Evolutionary conservation across 2,329 filamentous ascomycete species (phyloP).

Genomic region (Rutstroemia sp.): DNA sequence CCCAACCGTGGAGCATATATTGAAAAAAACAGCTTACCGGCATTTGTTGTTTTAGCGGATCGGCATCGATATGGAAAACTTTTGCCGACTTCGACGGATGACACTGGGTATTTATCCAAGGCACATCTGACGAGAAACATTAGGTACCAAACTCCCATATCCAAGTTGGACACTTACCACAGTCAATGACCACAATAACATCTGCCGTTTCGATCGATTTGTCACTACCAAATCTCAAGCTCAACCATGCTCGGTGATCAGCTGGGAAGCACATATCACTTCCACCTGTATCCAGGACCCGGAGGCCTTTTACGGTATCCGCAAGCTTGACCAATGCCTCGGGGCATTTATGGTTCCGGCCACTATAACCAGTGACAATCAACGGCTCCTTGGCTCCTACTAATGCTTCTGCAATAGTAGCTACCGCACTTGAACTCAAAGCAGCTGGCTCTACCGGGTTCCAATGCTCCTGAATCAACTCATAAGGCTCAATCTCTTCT

Average conservation of each 20-base stretch:
- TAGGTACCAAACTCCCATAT: not conserved
- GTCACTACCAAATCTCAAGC: conserved; percentile 67
- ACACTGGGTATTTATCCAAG: conserved; percentile 80
- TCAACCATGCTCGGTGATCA: conserved; percentile 59
- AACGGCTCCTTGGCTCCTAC: conserved; percentile 58
- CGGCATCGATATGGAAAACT: conserved; percentile 58
- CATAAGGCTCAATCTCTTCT: conserved; percentile 56
- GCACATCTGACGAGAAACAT: conserved; percentile 53
- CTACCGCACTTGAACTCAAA: conserved; percentile 45
- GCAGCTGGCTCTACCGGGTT: conserved; percentile 50
- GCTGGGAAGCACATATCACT: conserved; percentile 78
- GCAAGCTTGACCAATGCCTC: conserved; percentile 58
- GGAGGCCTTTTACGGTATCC: conserved; percentile 57
- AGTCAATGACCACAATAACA: conserved; percentile 77
- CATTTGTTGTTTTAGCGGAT: conserved; percentile 51
- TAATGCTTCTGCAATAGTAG: conserved; percentile 51
- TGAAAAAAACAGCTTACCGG: not conserved
- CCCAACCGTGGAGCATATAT: not conserved
- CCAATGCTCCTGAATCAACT: conserved; percentile 53
- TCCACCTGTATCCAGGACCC: conserved; percentile 69
- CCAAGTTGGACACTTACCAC: conserved; percentile 30
- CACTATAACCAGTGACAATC: conserved; percentile 63
- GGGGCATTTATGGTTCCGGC: conserved; percentile 58
- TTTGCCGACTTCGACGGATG: conserved; percentile 44
- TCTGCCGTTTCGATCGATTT: conserved; percentile 70